These are phyloP conservation scores for Pterocarpus macrocarpus DNA, from an alignment of 306 rosid species.

Conservation along the genomic window DNA sequence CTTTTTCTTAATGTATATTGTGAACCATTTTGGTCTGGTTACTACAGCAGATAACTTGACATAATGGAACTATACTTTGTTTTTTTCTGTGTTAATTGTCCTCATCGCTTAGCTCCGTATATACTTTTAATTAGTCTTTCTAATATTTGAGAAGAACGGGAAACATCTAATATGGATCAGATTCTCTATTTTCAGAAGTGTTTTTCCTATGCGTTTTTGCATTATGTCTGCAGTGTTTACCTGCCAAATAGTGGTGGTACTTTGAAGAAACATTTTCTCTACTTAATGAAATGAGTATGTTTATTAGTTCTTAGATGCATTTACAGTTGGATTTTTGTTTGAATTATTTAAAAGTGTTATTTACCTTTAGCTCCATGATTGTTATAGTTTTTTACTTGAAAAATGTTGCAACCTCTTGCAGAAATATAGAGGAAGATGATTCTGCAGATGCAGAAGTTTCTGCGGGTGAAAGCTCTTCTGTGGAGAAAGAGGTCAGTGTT, in stretches of 20 bases:
- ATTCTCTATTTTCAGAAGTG: not conserved
- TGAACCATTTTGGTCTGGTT: not conserved
- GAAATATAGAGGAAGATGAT: constrained; percentile 79
- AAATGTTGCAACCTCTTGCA: constrained; percentile 57
- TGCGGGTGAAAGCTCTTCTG: constrained; percentile 63
- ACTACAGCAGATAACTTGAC: not conserved
- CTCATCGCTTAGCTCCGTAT: not conserved
- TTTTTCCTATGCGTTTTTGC: constrained; percentile 1
- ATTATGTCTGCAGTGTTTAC: not conserved
- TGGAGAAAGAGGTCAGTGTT: constrained; percentile 69
- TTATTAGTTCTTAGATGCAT: constrained; percentile 21
- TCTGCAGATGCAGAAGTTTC: constrained; percentile 71
- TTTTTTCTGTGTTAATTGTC: not conserved
- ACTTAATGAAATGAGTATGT: constrained; percentile 33
- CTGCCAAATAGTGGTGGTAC: not conserved
- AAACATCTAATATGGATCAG: not conserved
- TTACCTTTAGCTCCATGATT: constrained; percentile 35
- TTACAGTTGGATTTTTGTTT: constrained; percentile 6
- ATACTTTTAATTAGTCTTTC: constrained; percentile 7
- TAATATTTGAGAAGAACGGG: constrained; percentile 16
- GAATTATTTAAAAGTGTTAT: not conserved
- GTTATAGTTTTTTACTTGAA: constrained; percentile 50
- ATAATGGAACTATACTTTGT: not conserved
- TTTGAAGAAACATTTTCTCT: constrained; percentile 28
- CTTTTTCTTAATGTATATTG: too few relatives aligned